Evolutionary conservation across 768 basidiomycete species (phyloP), one percentile per base, ranked within the genome.

Genomic region (Tubosaeta brunneosetosa): DNA sequence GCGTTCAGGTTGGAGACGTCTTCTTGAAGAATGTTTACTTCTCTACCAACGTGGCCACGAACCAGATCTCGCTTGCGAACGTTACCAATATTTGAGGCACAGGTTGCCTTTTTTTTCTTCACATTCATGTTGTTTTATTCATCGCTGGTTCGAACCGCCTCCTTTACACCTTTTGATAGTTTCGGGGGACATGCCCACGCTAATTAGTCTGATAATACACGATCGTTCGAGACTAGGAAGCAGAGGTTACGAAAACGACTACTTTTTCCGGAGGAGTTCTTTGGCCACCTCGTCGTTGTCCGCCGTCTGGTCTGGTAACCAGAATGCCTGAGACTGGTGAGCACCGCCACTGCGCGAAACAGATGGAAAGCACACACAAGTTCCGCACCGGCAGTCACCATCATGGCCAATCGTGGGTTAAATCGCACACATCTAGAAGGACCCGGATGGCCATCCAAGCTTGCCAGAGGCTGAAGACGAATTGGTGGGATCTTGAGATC

Each of bases 361-460:
- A 51, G 43, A 25, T 57, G 37, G 56, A 1, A 25, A 55, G n/a
- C 48, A 69, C 78, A 58, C 58, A 94, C 94, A 74, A 97, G 66
- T 65, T 94, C 91, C 54, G 81, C 76, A 16, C 92, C 91, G 26
- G 90, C 91, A 11, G 82, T 83, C 52, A 81, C 84, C 77, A 97
- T 77, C 92, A 97, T 95, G 29, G 86, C 86, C 54, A 81, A 78
- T 52, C 90, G 81, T 8, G 94, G 94, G 66, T 97, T 98, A 67
- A 94, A 95, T 61, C 77, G 82, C 3, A 97, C 89, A 53, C 91
- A 93, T 64, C 97, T 76, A 22, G 85, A 80, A 29, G 91, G 86
- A 5, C 90, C 90, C 1, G 85, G 83, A 64, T 94, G 91, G 0
- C 90, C 91, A 41, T 91, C 89, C 49, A 91, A 66, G 19, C 66